Base-by-base conservation (phyloP, 768 basidiomycete species). In the Mycena maculata region DNA sequence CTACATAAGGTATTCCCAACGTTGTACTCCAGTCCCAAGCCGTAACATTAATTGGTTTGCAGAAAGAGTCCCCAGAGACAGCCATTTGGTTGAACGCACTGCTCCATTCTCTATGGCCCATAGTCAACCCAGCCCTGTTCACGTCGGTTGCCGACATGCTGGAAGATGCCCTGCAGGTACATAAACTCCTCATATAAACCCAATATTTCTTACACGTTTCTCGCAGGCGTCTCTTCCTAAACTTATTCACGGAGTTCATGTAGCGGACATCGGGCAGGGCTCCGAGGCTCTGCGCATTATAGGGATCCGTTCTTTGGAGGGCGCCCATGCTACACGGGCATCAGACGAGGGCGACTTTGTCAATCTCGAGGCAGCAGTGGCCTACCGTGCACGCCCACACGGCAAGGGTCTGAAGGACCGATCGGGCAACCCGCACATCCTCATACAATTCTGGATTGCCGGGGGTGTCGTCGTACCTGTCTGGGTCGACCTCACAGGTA, bases 281-380 rank as follows among this genome's bases (percentile, higher is more conserved):
- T 82, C 84, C 1, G 90, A 92, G 73, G 86, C 92, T 0, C 77
- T 92, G 22, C 86, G 91, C 13, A 87, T 95, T 72, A 84, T 92
- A 41, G 86, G 87, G 31, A 88, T 93, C 62, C 86, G 90, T 20
- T 88, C 76, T 63, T 78, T 83, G 38, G 77, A 83, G 41, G 72
- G 73, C 1, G 76, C 75, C 8, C 76, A 72, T 28, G 72, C 79
- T 71, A 65, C 38, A 20, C 66, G 71, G 27, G 73, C 76, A 1
- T 74, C 72, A 9, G 75, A 76, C 18, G 80, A 81, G 71, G 84
- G 83, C 2, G 84, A 87, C 55, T 84, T 85, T 57, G 80, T 86
- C 66, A 92, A 93, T 74, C 79, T 92, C 62, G 92, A 94, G 76
- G 77, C 91, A n/a, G 88, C 88, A 0, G 80, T 93, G 60, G 87